phyloP scores from a whole-genome alignment of 164 flowering plant species.

The Echeveria elegans region DNA sequence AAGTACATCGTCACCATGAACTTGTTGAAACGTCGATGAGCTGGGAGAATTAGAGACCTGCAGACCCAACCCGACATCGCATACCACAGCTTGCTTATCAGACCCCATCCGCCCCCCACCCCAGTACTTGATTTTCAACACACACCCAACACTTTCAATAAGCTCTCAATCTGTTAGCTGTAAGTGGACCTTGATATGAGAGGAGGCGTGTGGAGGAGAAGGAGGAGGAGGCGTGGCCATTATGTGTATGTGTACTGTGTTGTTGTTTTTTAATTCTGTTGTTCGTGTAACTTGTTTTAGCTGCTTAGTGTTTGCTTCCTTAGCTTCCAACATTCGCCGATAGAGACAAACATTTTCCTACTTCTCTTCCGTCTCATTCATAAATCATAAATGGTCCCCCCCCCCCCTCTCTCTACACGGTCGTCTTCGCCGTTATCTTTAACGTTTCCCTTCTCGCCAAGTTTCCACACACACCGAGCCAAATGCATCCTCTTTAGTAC shows the following conservation, averaged over 20 bases:
- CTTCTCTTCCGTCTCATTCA: conserved; percentile 1
- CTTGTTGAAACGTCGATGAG: conserved; percentile 20
- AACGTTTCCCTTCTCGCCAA: background rate
- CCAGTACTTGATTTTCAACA: too few relatives aligned
- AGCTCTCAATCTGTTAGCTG: too few relatives aligned
- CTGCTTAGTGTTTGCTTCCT: conserved; percentile 42
- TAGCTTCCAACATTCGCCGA: conserved; percentile 62
- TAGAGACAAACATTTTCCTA: conserved; percentile 19
- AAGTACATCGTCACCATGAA: too few relatives aligned
- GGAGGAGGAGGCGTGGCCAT: conserved; percentile 38
- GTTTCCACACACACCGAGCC: background rate
- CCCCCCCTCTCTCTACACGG: background rate
- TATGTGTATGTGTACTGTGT: conserved; percentile 9
- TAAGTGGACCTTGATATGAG: too few relatives aligned
- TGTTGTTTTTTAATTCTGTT: too few relatives aligned
- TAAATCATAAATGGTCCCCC: background rate
- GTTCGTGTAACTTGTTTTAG: background rate
- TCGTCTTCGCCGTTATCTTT: background rate
- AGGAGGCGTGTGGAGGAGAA: background rate
- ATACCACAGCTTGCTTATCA: conserved; percentile 13
- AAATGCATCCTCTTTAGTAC: too few relatives aligned
- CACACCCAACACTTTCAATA: too few relatives aligned
- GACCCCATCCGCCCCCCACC: too few relatives aligned
- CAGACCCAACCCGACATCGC: conserved; percentile 31
- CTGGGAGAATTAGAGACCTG: conserved; percentile 11